phyloP scores from a whole-genome alignment of 768 basidiomycete genomes.

The Tylopilus balloui region DNA sequence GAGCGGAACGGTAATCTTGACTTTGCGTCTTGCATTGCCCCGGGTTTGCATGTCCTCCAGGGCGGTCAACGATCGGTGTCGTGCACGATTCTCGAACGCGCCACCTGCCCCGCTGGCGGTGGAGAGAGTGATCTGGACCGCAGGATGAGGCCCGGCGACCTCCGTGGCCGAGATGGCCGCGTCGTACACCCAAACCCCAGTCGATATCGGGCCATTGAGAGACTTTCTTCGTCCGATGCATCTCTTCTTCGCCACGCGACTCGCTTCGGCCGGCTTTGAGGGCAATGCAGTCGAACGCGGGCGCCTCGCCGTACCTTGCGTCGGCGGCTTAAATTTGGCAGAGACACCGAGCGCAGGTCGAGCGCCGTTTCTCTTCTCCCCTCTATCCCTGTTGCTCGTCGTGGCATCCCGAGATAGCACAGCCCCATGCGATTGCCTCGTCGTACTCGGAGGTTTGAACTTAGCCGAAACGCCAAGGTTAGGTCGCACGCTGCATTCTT shows the following conservation, averaged over 20 bases:
- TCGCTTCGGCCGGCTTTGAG: slow-evolving; percentile 9
- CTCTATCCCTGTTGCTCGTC: not conserved
- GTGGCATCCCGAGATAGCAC: slow-evolving; percentile 8
- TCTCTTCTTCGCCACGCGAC: slow-evolving; percentile 49
- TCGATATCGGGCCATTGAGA: slow-evolving; percentile 31
- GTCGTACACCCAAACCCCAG: slow-evolving; percentile 45
- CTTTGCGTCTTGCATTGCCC: slow-evolving; percentile 8
- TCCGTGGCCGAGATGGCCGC: slow-evolving; percentile 46
- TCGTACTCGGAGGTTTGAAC: not conserved
- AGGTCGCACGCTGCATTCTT: not conserved
- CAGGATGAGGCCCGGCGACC: slow-evolving; percentile 13
- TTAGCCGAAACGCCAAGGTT: not conserved
- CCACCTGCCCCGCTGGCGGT: not conserved
- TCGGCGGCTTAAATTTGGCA: not conserved
- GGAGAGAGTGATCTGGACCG: slow-evolving; percentile 22
- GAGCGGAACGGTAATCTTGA: slow-evolving; percentile 20
- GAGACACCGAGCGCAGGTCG: not conserved
- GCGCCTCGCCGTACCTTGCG: not conserved
- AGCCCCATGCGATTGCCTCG: not conserved
- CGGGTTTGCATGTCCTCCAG: slow-evolving; percentile 15
- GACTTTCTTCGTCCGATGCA: slow-evolving; percentile 52
- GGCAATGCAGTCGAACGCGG: not conserved
- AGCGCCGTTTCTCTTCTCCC: slow-evolving; percentile 4
- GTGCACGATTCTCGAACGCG: slow-evolving; percentile 9
- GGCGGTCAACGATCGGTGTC: slow-evolving; percentile 24